Evolutionary conservation across 352 stramenopile genomes (phyloP).

Genomic region (Pythium myriotylum): DNA sequence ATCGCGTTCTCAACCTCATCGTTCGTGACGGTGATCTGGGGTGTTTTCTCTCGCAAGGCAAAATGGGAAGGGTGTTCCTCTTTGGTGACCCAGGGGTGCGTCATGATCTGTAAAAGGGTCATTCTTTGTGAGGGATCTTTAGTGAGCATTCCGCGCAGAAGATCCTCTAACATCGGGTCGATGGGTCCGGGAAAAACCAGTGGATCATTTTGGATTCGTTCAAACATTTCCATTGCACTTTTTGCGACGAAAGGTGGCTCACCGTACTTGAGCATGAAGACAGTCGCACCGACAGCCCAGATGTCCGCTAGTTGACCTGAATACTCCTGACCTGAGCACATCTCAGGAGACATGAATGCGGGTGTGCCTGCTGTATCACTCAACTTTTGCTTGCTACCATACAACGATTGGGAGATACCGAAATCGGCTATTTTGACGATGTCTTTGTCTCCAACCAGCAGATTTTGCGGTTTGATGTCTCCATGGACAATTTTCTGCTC

Average conservation of each 20-base stretch:
- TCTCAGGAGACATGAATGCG: constrained; percentile 93
- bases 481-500: constrained; percentile 86
- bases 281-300: constrained; percentile 88
- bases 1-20: constrained; percentile 81
- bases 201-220: constrained; percentile 84
- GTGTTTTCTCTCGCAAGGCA: constrained; percentile 26
- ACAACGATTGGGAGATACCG: constrained; percentile 87
- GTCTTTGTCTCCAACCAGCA: constrained; percentile 86
- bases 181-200: constrained; percentile 62
- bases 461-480: constrained; percentile 89
- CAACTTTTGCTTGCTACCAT: constrained; percentile 80
- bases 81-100: constrained; percentile 79
- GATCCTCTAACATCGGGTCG: constrained; percentile 56
- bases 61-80: constrained; percentile 46
- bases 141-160: constrained; percentile 67
- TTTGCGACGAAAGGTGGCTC: constrained; percentile 89
- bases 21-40: constrained; percentile 65
- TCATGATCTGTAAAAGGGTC: constrained; percentile 68
- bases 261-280: constrained; percentile 91
- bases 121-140: constrained; percentile 63
- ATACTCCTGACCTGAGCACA: constrained; percentile 85
- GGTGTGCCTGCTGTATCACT: constrained; percentile 85
- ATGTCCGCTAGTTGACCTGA: constrained; percentile 90
- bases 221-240: constrained; percentile 87
- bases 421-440: constrained; percentile 93